Conservation (phyloP, 1,284 basidiomycete genomes). For the Fomitopsis betulina region DNA sequence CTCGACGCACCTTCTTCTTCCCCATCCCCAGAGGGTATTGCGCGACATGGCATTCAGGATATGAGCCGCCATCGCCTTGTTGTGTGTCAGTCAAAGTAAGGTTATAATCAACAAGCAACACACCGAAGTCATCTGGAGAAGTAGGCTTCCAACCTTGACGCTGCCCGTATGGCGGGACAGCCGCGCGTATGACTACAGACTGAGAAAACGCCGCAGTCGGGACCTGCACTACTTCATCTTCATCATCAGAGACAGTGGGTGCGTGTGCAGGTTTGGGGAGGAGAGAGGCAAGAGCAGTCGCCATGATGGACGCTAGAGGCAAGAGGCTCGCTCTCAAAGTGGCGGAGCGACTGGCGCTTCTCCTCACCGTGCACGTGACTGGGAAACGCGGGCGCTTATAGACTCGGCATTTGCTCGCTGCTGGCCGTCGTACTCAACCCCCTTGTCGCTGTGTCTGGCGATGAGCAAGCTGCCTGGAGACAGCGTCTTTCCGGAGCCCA, state of each 20-base stretch:
- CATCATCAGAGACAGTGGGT: constrained; percentile 52
- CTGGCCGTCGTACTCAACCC: constrained; percentile 2
- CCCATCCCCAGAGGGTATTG: constrained; percentile 98
- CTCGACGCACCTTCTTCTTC: constrained; percentile 73
- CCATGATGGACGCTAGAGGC: constrained; percentile 22
- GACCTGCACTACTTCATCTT: constrained; percentile 39
- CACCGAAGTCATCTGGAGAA: constrained; percentile 80
- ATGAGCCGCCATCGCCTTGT: constrained; percentile 87
- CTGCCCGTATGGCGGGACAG: constrained; percentile 80
- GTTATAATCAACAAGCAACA: constrained; percentile 16
- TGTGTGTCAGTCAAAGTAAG: constrained; percentile 8
- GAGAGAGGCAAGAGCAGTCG: constrained; percentile 35
- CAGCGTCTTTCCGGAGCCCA: constrained; percentile 18
- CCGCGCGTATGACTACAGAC: constrained; percentile 46
- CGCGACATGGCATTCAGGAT: constrained; percentile 95
- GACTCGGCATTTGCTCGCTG: not conserved
- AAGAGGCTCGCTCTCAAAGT: not conserved
- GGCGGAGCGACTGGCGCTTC: not conserved
- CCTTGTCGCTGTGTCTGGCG: constrained; percentile 14
- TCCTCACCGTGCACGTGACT: not conserved
- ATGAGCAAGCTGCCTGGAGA: constrained; percentile 26
- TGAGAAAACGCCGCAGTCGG: constrained; percentile 31
- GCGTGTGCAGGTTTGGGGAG: constrained; percentile 67
- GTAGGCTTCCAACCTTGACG: constrained; percentile 86
- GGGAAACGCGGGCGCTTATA: not conserved